Conservation (phyloP, 2,329 filamentous ascomycete genomes). For the Dothistroma septosporum region DNA sequence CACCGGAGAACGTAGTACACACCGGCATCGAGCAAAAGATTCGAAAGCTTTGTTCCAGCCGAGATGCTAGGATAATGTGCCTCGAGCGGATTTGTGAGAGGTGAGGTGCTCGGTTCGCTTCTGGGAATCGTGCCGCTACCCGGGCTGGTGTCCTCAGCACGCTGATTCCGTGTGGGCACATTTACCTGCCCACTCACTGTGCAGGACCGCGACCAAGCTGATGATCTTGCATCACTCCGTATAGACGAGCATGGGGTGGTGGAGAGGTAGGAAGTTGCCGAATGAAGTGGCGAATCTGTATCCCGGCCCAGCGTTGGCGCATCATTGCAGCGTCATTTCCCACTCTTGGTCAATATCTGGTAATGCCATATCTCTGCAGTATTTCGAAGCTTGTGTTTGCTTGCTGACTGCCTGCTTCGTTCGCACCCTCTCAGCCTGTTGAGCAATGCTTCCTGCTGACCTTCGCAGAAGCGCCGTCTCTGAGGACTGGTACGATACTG, state of each 20-base stretch:
- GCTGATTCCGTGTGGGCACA: neutral
- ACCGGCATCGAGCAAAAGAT: too few species aligned
- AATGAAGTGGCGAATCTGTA: neutral
- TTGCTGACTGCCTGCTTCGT: neutral
- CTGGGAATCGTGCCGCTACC: neutral
- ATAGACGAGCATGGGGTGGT: neutral
- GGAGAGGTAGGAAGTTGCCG: neutral
- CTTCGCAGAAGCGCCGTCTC: neutral
- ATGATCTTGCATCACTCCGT: neutral
- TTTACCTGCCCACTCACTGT: neutral
- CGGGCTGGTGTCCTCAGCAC: neutral
- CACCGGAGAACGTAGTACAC: too few species aligned
- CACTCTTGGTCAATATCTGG: neutral
- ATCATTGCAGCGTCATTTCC: neutral
- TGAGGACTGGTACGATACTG: neutral
- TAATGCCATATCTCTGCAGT: neutral
- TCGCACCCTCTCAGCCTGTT: neutral
- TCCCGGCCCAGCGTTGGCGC: neutral
- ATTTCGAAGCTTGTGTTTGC: neutral
- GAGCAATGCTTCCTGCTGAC: neutral
- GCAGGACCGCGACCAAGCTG: neutral
- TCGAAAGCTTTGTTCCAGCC: too few species aligned
- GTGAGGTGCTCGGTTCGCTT: neutral
- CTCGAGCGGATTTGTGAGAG: neutral
- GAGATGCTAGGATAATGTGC: too few species aligned